Percentiles rank a stretch among this genome's conserved stretches.
Conservation (phyloP, 2,329 filamentous ascomycete species). For the Verticillium longisporum region DNA sequence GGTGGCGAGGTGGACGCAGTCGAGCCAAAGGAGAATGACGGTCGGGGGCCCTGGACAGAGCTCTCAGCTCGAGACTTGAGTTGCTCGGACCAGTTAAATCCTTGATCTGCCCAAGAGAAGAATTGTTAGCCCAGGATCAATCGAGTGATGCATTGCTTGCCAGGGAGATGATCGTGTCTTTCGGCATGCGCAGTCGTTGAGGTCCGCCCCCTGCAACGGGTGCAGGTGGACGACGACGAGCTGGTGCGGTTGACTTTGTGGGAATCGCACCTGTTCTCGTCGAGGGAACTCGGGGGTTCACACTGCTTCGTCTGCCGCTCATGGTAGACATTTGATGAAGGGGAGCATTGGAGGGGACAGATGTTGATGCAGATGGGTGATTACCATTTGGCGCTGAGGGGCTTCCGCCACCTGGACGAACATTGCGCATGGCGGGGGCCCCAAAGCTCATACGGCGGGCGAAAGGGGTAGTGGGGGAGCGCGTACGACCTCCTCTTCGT, state of each 20-base stretch:
- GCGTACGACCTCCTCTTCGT: constrained; percentile 56
- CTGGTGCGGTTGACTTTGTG: not conserved
- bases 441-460: constrained; percentile 86
- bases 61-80: constrained; percentile 87
- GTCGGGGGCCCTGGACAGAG: constrained; percentile 51
- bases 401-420: constrained; percentile 39
- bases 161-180: not conserved
- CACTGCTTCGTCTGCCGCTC: constrained; percentile 17
- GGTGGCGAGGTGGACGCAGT: constrained; percentile 34
- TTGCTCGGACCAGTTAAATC: constrained; percentile 96
- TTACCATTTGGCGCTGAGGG: constrained; percentile 55
- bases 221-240: constrained; percentile 13
- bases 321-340: constrained; percentile 24
- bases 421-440: constrained; percentile 65
- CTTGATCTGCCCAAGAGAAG: constrained; percentile 61
- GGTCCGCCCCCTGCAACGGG: not conserved
- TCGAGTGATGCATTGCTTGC: not conserved
- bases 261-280: constrained; percentile 1
- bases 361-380: constrained; percentile 29
- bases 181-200: no score
- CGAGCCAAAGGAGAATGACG: constrained; percentile 52
- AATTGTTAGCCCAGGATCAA: not conserved
- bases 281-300: constrained; percentile 1
- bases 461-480: constrained; percentile 68
- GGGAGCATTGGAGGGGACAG: constrained; percentile 25